Evolutionary conservation across 768 basidiomycete genomes (phyloP), one percentile per base, ranked within the genome.

Genomic region (Roridomyces roridus): DNA sequence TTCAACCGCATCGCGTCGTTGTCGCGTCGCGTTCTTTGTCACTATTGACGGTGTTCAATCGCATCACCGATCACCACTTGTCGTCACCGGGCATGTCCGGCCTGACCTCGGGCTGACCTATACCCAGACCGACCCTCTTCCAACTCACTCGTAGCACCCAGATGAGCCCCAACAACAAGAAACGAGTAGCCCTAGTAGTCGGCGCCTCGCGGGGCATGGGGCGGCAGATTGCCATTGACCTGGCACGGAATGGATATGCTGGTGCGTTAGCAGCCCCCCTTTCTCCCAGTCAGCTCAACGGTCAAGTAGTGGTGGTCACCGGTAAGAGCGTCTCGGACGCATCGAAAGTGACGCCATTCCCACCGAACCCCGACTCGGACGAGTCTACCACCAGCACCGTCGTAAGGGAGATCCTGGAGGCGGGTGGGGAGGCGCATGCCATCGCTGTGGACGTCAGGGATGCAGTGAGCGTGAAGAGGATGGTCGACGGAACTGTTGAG

Each of bases 171-270:
- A n/a, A n/a, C n/a, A n/a, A n/a, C n/a, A n/a, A n/a, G 21, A 60
- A 64, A n/a, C 46, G 41, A 40, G 63, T 64, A 6, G 63, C 63
- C 0, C 25, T 64, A 6, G 63, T 64, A 17, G 51, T 64, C 17
- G 63, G 63, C 6, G 63, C 51, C 5, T 64, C 63, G 6, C 55
- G 63, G 23, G 63, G 63, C 3, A 64, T 64, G 1, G 63, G 63
- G 6, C 29, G 63, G 15, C 63, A 60, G 24, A 48, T 64, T 3
- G 46, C 51, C 23, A 57, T 61, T 25, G 63, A 61, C 41, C 42
- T 64, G 8, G 63, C 59, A 2, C 46, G 40, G 46, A 46, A 60
- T 24, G 59, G 59, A 8, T 64, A 64, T 15, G 63, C 59, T 7
- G 63, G 63, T 51, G 23, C 6, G 59, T n/a, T n/a, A n/a, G n/a